phyloP scores from a whole-genome alignment of 495 filamentous ascomycete genomes.

The Aspergillus egyptiacus region DNA sequence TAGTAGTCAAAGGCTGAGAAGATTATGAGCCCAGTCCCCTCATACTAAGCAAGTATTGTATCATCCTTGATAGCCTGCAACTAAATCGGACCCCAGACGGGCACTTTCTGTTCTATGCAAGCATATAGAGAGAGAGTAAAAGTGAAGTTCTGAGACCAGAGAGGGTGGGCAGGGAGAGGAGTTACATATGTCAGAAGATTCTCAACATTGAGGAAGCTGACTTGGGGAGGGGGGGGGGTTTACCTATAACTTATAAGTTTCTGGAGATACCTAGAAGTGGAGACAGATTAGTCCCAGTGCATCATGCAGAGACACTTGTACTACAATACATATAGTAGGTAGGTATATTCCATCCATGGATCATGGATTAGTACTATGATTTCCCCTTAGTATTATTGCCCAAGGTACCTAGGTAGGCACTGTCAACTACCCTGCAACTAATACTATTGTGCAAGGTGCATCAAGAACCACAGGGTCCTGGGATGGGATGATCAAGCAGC shows the following conservation, averaged over 20 bases:
- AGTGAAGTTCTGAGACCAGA: background rate
- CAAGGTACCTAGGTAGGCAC: no score
- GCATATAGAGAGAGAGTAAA: slow-evolving; percentile 3
- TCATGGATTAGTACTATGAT: slow-evolving; percentile 8
- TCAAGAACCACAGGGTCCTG: no score
- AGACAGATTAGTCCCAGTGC: slow-evolving; percentile 7
- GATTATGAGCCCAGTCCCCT: slow-evolving; percentile 12
- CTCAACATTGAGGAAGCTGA: slow-evolving; percentile 2
- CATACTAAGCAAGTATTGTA: slow-evolving; percentile 9
- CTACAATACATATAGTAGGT: slow-evolving; percentile 8
- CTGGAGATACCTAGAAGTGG: slow-evolving; percentile 6
- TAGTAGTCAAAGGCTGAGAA: slow-evolving; percentile 1
- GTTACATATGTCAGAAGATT: background rate
- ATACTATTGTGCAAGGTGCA: no score
- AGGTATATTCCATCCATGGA: no score
- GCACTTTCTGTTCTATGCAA: background rate
- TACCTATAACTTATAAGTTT: background rate
- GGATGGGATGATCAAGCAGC: no score
- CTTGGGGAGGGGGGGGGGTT: no score
- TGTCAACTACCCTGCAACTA: no score
- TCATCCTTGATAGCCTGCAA: slow-evolving; percentile 4
- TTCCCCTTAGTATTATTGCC: slow-evolving; percentile 1
- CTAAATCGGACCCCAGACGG: background rate
- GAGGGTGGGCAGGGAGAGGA: background rate
- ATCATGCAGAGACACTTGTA: slow-evolving; percentile 12